Base-by-base conservation (phyloP, 345 rosid genomes). In the Citrus mangshanensis region DNA sequence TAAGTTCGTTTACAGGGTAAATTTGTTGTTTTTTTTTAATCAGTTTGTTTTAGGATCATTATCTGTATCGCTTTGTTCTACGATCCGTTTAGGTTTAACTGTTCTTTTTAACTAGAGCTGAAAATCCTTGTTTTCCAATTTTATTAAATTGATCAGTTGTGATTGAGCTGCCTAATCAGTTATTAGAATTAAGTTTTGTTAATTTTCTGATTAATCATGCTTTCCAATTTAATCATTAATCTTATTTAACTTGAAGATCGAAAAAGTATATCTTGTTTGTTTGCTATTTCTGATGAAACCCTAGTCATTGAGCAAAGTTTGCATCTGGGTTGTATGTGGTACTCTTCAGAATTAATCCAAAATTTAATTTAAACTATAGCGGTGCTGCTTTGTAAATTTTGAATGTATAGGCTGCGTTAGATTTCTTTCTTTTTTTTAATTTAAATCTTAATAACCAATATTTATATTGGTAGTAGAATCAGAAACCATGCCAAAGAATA, bases 401-500 rank as follows among this genome's bases (percentile, higher is more conserved):
- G 63, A 32, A 55, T 42, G 7, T 34, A 4, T 35, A 18, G 10
- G 13, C 7, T 35, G 4, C 13, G 16, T 19, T 7, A 1, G 21
- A 5, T 18, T 37, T 59, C 1, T 5, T 42, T 37, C 0, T 22
- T n/a, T 22, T 4, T 22, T 13, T 3, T 30, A 0, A 34, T 28
- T 75, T 78, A 66, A 2, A 71, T 75, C 75, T 75, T 77, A 0
- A 84, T 72, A 79, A 76, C 73, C 76, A 5, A 68, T 49, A 65
- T 63, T 76, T 77, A 7, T 79, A 72, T 18, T 81, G 82, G 22
- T 79, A 75, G 32, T 51, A 80, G 82, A 76, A 49, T 18, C 78
- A 82, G 85, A 42, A 62, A 81, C 67, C 72, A 91, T 91, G 93
- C 95, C 95, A 79, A 91, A 91, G 92, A 91, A 91, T 80, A 91